phyloP scores from a whole-genome alignment of 441 rosid species.

The Sinapis alba region DNA sequence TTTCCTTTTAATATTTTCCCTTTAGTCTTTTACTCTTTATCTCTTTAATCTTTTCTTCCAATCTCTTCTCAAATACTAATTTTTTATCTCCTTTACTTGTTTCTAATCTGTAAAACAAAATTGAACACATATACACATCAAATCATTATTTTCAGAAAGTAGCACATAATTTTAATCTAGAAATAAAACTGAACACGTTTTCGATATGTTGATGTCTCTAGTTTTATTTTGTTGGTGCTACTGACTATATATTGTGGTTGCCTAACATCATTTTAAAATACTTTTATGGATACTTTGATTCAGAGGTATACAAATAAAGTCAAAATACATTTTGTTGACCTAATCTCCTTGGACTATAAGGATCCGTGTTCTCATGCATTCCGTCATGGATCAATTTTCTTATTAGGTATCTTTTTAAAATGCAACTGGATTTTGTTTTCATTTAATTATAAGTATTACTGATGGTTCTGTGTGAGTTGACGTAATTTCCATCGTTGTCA shows the following conservation, averaged over 20 bases:
- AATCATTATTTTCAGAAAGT: not conserved
- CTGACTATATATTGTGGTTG: not conserved
- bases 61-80: not conserved
- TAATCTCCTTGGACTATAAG: constrained; percentile 27
- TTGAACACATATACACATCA: not conserved
- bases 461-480: not conserved
- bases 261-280: not conserved
- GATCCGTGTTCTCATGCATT: constrained; percentile 27
- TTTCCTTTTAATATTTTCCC: not conserved
- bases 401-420: not conserved
- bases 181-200: not conserved
- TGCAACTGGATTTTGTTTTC: constrained; percentile 1
- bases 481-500: not conserved
- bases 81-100: not conserved
- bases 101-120: not conserved
- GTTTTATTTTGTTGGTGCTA: not conserved
- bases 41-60: not conserved
- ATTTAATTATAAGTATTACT: not conserved
- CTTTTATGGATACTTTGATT: not conserved
- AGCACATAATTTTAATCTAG: not conserved
- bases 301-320: constrained; percentile 4
- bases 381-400: constrained; percentile 17
- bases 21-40: not conserved
- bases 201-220: not conserved
- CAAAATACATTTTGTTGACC: constrained; percentile 28